These are phyloP conservation scores for Epithele typhae DNA, from an alignment of 768 basidiomycete species.

Conservation along the genomic window DNA sequence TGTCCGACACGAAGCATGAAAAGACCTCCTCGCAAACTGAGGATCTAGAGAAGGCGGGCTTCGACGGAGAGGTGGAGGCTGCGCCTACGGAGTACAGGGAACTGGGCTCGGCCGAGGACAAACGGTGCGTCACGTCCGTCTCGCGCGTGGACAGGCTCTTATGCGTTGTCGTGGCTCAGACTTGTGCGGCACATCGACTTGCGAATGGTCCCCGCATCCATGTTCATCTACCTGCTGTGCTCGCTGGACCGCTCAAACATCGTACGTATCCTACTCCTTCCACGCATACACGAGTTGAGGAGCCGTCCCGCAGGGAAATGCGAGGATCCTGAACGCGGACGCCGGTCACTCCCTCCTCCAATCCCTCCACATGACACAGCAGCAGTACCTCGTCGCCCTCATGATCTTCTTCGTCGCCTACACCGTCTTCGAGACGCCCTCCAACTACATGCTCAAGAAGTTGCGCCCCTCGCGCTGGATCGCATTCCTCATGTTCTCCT, in stretches of 20 bases:
- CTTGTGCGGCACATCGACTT: conserved; percentile 23
- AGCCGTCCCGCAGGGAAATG: conserved; percentile 20
- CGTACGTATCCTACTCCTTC: not conserved
- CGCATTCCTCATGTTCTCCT: conserved; percentile 34
- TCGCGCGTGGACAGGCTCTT: not conserved
- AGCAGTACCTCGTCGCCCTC: conserved; percentile 33
- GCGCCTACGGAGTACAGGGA: not conserved
- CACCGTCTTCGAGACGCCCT: conserved; percentile 37
- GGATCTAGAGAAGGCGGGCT: conserved; percentile 4
- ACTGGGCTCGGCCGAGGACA: not conserved
- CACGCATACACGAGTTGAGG: no score
- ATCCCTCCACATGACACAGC: conserved; percentile 21
- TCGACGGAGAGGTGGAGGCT: conserved; percentile 1
- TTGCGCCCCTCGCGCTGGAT: conserved; percentile 35
- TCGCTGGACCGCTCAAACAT: conserved; percentile 18
- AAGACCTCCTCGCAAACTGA: no score
- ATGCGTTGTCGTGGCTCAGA: not conserved
- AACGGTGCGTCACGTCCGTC: not conserved
- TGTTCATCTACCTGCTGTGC: conserved; percentile 34
- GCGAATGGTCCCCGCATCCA: conserved; percentile 31
- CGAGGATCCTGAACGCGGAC: conserved; percentile 31
- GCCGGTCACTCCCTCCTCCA: conserved; percentile 28
- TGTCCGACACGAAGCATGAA: no score
- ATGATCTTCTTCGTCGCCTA: conserved; percentile 38
- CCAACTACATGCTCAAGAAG: conserved; percentile 36